Evolutionary conservation across 2,329 filamentous ascomycete species (phyloP).

Genomic region (Hypoxylon sp.): DNA sequence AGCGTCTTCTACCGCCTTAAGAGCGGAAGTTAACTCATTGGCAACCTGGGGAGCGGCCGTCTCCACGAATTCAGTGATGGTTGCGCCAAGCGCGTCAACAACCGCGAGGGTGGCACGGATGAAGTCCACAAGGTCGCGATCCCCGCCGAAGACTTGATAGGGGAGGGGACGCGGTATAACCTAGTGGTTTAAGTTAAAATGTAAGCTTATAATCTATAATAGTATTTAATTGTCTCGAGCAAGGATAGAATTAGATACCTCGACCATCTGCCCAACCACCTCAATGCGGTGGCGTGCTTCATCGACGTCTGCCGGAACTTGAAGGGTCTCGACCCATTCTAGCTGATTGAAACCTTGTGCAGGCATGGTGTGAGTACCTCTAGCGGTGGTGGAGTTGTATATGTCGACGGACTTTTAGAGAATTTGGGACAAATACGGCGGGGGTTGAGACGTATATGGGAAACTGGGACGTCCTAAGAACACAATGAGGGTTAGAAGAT

Average conservation of each 20-base stretch:
- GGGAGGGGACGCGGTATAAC: background rate
- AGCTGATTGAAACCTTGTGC: background rate
- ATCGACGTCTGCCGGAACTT: background rate
- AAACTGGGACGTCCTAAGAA: too few relatives aligned
- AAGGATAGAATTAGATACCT: background rate
- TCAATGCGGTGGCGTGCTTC: background rate
- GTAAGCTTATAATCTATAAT: background rate
- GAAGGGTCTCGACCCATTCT: background rate
- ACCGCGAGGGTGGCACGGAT: too few relatives aligned
- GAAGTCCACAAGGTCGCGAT: background rate
- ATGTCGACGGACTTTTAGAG: too few relatives aligned
- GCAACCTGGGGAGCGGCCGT: background rate
- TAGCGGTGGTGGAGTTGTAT: background rate
- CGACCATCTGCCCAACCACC: background rate
- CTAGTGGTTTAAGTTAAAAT: background rate
- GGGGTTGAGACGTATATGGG: too few relatives aligned
- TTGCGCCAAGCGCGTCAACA: background rate
- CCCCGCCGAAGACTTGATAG: background rate
- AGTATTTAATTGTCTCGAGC: background rate
- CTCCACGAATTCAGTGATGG: background rate
- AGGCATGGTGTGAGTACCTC: background rate
- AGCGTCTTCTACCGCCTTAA: background rate
- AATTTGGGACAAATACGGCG: too few relatives aligned
- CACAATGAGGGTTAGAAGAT: too few relatives aligned
- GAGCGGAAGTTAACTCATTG: background rate